Conservation (phyloP, 2,329 filamentous ascomycete species). For the Byssothecium circinans region DNA sequence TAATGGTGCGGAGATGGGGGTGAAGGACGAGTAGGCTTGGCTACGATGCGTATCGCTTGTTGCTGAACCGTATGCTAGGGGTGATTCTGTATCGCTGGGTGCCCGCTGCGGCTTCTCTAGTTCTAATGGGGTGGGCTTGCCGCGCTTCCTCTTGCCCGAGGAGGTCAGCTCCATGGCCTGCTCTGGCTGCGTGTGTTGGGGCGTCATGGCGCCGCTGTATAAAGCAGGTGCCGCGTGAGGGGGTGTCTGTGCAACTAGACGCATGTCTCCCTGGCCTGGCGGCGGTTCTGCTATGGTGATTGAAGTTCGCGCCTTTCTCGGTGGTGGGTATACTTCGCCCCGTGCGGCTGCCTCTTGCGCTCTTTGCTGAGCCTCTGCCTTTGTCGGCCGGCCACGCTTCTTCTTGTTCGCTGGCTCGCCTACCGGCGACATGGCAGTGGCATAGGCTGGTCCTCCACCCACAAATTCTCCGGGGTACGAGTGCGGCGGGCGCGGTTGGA, state of each 20-base stretch:
- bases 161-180: conserved; percentile 33
- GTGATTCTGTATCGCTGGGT: conserved; percentile 34
- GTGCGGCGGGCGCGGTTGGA: conserved; percentile 50
- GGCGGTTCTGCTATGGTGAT: conserved; percentile 31
- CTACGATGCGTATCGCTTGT: conserved; percentile 27
- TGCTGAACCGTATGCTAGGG: conserved; percentile 30
- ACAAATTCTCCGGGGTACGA: conserved; percentile 37
- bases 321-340: conserved; percentile 44
- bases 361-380: conserved; percentile 50
- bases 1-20: conserved; percentile 41
- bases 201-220: conserved; percentile 26
- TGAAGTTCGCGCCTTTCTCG: conserved; percentile 37
- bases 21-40: conserved; percentile 38
- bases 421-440: conserved; percentile 27
- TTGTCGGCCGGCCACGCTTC: conserved; percentile 53
- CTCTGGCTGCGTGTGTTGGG: conserved; percentile 33
- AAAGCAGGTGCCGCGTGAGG: conserved; percentile 25
- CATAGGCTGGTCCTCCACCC: conserved; percentile 31
- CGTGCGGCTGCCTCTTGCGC: conserved; percentile 45
- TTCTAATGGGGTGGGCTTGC: conserved; percentile 36
- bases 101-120: conserved; percentile 31
- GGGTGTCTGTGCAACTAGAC: conserved; percentile 29
- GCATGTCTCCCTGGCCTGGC: conserved; percentile 22
- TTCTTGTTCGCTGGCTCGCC: conserved; percentile 48
- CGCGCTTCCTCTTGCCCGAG: conserved; percentile 39